Evolutionary conservation across 805 yeast genomes (phyloP), one percentile per base, ranked within the genome.

Genomic region (Pichia nanzhaoensis): DNA sequence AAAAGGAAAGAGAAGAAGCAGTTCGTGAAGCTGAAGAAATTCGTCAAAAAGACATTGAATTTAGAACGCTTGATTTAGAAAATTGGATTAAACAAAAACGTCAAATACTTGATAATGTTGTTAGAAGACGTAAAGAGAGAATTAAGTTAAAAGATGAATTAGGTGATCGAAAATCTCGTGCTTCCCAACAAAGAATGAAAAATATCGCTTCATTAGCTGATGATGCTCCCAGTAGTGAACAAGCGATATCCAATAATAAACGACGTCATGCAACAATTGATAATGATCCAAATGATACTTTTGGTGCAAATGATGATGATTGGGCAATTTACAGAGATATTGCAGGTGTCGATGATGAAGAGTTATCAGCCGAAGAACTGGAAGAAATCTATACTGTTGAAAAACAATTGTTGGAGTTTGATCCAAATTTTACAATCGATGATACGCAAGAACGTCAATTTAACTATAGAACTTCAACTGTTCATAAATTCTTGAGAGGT

Each of bases 301-400:
- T 91, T 64, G 98, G 97, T 46, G 90, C 96, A 2, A 81, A 88
- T 57, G 98, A 91, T 59, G 95, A 85, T 45, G 99, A 93, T 63
- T 91, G 97, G 97, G 78, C 84, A 19, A 81, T 88, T 16, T 91
- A 91, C 60, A 75, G 93, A 55, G 93, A 87, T 57, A 84, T 89
- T 46, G 77, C 87, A 17, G 78, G 75, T 51, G 82, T 73, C 16
- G 82, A 81, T 21, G 86, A 89, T 53, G 89, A 83, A 48, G 96
- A 88, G 54, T 77, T 77, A 30, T 82, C 85, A 50, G 95, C 84
- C 47, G 86, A 79, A 44, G 90, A 84, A 49, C 78, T 80, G 45
- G 74, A 73, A 38, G 69, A 69, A 41, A 72, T 85, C 24, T 60
- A 76, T 20, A 73, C 71, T 18, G 54, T 93, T 31, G 97, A 91